Evolutionary conservation across 306 rosid genomes (phyloP).

Genomic region (Lithocarpus polystachyus): DNA sequence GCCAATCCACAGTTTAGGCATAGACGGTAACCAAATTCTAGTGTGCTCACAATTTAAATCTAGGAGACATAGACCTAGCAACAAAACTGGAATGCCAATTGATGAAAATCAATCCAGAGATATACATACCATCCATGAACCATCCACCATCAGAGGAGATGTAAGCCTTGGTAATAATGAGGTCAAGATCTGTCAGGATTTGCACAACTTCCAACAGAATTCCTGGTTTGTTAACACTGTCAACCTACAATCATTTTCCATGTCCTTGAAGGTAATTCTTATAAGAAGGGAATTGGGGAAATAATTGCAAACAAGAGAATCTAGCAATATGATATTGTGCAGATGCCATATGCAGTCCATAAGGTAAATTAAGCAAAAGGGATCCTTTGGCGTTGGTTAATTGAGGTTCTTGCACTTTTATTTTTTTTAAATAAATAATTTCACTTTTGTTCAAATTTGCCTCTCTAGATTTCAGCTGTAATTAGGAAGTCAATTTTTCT

Average conservation of each 20-base stretch:
- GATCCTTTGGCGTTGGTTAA: background rate
- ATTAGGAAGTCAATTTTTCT: conserved; percentile 6
- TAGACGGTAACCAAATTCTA: too few relatives aligned
- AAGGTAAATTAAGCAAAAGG: conserved; percentile 8
- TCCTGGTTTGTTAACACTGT: conserved; percentile 80
- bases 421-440: background rate
- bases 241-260: conserved; percentile 47
- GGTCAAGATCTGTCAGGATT: conserved; percentile 70
- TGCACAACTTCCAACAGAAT: conserved; percentile 83
- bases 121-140: conserved; percentile 81
- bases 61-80: background rate
- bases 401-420: conserved; percentile 10
- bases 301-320: background rate
- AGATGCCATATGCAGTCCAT: background rate
- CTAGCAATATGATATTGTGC: background rate
- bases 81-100: too few relatives aligned
- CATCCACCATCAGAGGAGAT: conserved; percentile 87
- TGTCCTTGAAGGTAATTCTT: conserved; percentile 6
- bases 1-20: too few relatives aligned
- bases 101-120: conserved; percentile 4
- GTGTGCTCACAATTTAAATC: too few relatives aligned
- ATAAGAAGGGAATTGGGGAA: conserved; percentile 1
- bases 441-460: conserved; percentile 6
- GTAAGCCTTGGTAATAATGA: conserved; percentile 78
- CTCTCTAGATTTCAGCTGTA: background rate